Percentiles rank a stretch among this genome's conserved stretches.
phyloP scores from a whole-genome alignment of 306 rosid species.

The Ziziphus jujuba region DNA sequence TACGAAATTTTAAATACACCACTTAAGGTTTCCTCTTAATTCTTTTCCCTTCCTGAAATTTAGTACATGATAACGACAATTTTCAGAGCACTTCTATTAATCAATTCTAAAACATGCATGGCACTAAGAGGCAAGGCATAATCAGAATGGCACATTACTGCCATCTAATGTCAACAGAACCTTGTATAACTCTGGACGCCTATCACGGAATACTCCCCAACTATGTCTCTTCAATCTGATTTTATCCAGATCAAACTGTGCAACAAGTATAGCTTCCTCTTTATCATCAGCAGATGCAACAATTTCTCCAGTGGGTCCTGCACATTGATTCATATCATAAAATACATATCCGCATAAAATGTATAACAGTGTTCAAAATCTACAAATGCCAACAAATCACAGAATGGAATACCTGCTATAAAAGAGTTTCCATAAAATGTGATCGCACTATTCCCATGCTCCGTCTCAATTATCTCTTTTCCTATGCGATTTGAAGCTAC shows the following conservation, averaged over 20 bases:
- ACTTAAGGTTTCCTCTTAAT: neutral
- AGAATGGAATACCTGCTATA: constrained; percentile 65
- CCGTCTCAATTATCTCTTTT: constrained; percentile 78
- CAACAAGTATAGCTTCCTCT: constrained; percentile 75
- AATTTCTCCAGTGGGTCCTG: constrained; percentile 95
- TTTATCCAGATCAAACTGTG: constrained; percentile 71
- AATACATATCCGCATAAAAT: neutral
- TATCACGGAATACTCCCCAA: constrained; percentile 94
- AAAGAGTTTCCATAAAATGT: constrained; percentile 91
- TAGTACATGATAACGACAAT: constrained; percentile 18
- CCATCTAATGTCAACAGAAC: constrained; percentile 76
- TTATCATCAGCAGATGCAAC: constrained; percentile 73
- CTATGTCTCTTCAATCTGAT: constrained; percentile 71
- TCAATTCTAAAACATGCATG: constrained; percentile 14
- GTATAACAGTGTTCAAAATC: constrained; percentile 1
- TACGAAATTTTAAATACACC: neutral
- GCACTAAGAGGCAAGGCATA: neutral
- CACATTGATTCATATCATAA: constrained; percentile 7
- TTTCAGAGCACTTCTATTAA: constrained; percentile 5
- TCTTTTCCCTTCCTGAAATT: constrained; percentile 8
- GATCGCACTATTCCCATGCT: constrained; percentile 80
- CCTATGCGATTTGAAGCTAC: constrained; percentile 96
- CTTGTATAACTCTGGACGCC: constrained; percentile 90
- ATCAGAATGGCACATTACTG: constrained; percentile 26
- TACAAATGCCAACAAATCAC: neutral